Percentiles rank a stretch among this genome's conserved stretches.
Conservation (phyloP, 1,139 yeast species). For the Kodamaea ohmeri region DNA sequence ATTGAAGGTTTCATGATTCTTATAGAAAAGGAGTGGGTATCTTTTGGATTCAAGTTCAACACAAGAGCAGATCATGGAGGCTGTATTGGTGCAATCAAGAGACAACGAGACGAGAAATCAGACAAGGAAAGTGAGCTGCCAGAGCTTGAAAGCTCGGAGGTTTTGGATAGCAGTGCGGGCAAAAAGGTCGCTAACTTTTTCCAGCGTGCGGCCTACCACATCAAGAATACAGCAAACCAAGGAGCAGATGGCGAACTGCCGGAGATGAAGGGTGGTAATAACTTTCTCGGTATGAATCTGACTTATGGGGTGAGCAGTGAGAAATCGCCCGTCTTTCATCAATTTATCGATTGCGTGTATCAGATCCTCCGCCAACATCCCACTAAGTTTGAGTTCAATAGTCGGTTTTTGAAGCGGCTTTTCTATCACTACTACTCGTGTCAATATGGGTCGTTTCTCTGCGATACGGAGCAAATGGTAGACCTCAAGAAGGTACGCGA, state of each 20-base stretch:
- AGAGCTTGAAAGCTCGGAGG: slow-evolving; percentile 9
- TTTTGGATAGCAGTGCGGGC: slow-evolving; percentile 8
- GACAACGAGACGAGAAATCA: slow-evolving; percentile 17
- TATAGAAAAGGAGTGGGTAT: slow-evolving; percentile 91
- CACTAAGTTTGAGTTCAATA: slow-evolving; percentile 76
- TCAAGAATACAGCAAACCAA: slow-evolving; percentile 37
- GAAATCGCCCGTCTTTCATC: slow-evolving; percentile 89
- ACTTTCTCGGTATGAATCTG: slow-evolving; percentile 17
- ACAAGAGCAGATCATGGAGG: slow-evolving; percentile 78
- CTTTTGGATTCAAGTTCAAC: slow-evolving; percentile 88
- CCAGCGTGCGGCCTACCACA: slow-evolving; percentile 44
- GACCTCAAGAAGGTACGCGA: slow-evolving; percentile 32
- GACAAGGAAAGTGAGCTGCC: slow-evolving; percentile 10
- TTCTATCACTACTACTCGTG: slow-evolving; percentile 89
- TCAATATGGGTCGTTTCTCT: slow-evolving; percentile 89
- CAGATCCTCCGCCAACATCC: slow-evolving; percentile 77
- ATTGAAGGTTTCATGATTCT: slow-evolving; percentile 80
- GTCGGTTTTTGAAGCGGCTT: slow-evolving; percentile 77
- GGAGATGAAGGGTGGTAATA: slow-evolving; percentile 15
- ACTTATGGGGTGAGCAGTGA: slow-evolving; percentile 42
- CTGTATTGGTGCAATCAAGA: slow-evolving; percentile 41
- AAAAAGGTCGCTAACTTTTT: slow-evolving; percentile 28
- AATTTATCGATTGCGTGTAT: slow-evolving; percentile 84
- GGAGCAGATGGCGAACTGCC: slow-evolving; percentile 19
- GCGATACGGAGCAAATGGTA: slow-evolving; percentile 61